Conservation (phyloP, 495 filamentous ascomycete genomes). For the Neurospora tetraspora region DNA sequence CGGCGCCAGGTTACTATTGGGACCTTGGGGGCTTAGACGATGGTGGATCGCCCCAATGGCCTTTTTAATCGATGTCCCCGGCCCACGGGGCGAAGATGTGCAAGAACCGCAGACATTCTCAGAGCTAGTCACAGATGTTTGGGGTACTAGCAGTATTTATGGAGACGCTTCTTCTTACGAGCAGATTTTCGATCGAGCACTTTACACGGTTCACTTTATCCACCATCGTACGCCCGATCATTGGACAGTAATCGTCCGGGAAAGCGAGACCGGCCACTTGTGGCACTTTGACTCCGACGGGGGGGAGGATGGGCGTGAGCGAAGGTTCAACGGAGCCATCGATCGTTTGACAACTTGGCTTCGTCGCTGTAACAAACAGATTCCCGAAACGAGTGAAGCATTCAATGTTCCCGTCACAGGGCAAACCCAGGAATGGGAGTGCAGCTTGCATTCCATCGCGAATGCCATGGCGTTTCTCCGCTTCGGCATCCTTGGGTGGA, state of each 20-base stretch:
- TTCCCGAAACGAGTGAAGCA: neutral
- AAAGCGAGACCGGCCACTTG: neutral
- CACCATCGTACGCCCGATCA: neutral
- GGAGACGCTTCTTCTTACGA: too few species aligned
- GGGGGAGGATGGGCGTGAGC: too few species aligned
- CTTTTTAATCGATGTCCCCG: neutral
- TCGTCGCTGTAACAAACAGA: too few species aligned
- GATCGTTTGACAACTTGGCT: neutral
- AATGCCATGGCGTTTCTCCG: constrained; percentile 11
- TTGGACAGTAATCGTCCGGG: constrained; percentile 2
- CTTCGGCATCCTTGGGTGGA: constrained; percentile 11
- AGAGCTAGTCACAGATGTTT: neutral
- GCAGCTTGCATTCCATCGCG: constrained; percentile 8
- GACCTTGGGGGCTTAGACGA: neutral
- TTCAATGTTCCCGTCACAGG: neutral
- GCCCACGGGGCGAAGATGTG: neutral
- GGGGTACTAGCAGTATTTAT: neutral
- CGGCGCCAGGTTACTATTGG: neutral
- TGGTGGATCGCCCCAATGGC: constrained; percentile 2
- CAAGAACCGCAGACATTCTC: neutral
- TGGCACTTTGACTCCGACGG: constrained; percentile 1
- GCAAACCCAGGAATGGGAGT: constrained; percentile 6
- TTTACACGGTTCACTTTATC: constrained; percentile 1
- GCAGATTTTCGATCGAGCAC: neutral
- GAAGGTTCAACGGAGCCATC: neutral